These are phyloP conservation scores for Colletotrichum orbiculare DNA, from an alignment of 2,329 filamentous ascomycete species.

Conservation along the genomic window DNA sequence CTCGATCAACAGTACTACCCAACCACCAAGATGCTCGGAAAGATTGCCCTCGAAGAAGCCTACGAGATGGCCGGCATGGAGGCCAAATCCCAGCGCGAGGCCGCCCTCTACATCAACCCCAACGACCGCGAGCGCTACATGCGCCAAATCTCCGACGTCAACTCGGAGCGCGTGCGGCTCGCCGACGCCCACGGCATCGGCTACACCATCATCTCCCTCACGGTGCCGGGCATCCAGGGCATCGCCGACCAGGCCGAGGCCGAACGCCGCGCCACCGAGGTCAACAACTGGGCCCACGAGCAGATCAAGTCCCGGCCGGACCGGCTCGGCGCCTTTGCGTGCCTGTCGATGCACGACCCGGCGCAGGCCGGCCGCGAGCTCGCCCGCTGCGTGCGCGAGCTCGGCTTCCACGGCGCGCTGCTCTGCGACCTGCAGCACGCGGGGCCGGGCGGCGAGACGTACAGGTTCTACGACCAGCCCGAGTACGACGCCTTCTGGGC, in stretches of 20 bases:
- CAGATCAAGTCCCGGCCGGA: slow-evolving; percentile 52
- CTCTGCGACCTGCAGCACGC: slow-evolving; percentile 72
- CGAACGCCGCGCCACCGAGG: slow-evolving; percentile 52
- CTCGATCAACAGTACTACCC: too few species aligned
- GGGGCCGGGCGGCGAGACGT: slow-evolving; percentile 66
- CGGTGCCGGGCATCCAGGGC: slow-evolving; percentile 60
- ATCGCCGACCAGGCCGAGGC: slow-evolving; percentile 55
- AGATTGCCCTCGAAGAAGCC: slow-evolving; percentile 71
- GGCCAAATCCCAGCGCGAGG: slow-evolving; percentile 71
- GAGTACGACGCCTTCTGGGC: slow-evolving; percentile 73
- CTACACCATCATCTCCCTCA: slow-evolving; percentile 60
- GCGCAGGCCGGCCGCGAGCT: slow-evolving; percentile 61
- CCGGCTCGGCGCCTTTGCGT: slow-evolving; percentile 60
- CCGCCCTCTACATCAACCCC: slow-evolving; percentile 61
- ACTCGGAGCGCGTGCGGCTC: slow-evolving; percentile 53
- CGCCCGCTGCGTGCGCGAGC: slow-evolving; percentile 62
- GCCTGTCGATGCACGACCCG: slow-evolving; percentile 64
- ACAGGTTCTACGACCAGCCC: slow-evolving; percentile 72
- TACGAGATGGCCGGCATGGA: slow-evolving; percentile 69
- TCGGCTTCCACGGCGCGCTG: slow-evolving; percentile 72
- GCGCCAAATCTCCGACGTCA: slow-evolving; percentile 61
- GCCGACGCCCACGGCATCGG: slow-evolving; percentile 60
- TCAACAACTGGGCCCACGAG: slow-evolving; percentile 54
- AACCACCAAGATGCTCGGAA: slow-evolving; percentile 61
- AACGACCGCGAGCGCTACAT: slow-evolving; percentile 68